Evolutionary conservation across 108 stramenopile species (phyloP).

Genomic region (Seminavis robusta): DNA sequence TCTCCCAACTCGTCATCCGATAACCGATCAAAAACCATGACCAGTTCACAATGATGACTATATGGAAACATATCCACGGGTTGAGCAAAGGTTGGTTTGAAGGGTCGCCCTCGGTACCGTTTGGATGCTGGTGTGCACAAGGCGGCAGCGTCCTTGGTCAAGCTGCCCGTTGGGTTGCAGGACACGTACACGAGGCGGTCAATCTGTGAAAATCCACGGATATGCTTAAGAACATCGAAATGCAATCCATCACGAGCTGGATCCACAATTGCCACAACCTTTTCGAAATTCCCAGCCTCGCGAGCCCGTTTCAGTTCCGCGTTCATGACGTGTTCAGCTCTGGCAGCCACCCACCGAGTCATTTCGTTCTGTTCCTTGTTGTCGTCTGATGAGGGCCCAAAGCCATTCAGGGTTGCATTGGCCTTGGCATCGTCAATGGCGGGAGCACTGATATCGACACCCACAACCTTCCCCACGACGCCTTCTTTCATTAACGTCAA

Average conservation of each 20-base stretch:
- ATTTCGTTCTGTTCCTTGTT: slow-evolving; percentile 1
- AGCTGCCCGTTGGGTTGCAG: slow-evolving; percentile 89
- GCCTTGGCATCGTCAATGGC: slow-evolving; percentile 84
- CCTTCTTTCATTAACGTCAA: slow-evolving; percentile 74
- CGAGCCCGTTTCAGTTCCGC: slow-evolving; percentile 41
- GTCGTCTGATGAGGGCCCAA: slow-evolving; percentile 1
- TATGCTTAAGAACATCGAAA: slow-evolving; percentile 60
- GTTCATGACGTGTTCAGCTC: slow-evolving; percentile 66
- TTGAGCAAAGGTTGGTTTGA: slow-evolving; percentile 70
- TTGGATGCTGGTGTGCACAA: slow-evolving; percentile 83
- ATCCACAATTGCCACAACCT: slow-evolving; percentile 87
- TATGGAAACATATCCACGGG: slow-evolving; percentile 97
- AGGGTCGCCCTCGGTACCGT: slow-evolving; percentile 67
- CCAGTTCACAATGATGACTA: slow-evolving; percentile 89
- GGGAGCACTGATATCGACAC: slow-evolving; percentile 81
- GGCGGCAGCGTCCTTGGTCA: slow-evolving; percentile 66
- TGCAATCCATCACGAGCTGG: slow-evolving; percentile 93
- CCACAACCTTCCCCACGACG: slow-evolving; percentile 68
- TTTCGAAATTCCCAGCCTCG: not conserved
- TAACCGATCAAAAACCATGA: slow-evolving; percentile 90
- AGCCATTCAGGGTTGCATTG: slow-evolving; percentile 72
- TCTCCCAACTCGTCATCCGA: slow-evolving; percentile 56
- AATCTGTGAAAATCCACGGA: slow-evolving; percentile 65
- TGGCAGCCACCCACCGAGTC: slow-evolving; percentile 65
- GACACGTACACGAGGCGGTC: slow-evolving; percentile 89